phyloP scores from a whole-genome alignment of 306 rosid species.

The Cicer chorassanicum region DNA sequence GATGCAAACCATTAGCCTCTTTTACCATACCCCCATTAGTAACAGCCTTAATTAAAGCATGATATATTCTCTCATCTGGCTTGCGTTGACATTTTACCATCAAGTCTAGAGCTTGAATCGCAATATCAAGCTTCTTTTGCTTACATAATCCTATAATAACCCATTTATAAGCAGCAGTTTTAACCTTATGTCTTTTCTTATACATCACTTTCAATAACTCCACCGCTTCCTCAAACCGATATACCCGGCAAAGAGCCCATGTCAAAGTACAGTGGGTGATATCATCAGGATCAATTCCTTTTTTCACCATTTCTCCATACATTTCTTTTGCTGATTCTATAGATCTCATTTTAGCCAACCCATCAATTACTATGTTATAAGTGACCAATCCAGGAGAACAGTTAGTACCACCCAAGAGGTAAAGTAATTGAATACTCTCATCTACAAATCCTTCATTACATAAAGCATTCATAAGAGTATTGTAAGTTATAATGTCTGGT shows the following conservation, averaged over 20 bases:
- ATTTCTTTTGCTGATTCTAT: slow-evolving; percentile 69
- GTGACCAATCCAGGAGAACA: slow-evolving; percentile 76
- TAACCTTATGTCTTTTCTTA: slow-evolving; percentile 49
- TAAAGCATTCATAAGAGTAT: slow-evolving; percentile 75
- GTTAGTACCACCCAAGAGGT: slow-evolving; percentile 54
- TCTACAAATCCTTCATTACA: slow-evolving; percentile 79
- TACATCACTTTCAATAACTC: slow-evolving; percentile 58
- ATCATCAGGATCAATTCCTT: slow-evolving; percentile 70
- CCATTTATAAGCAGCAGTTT: slow-evolving; percentile 53
- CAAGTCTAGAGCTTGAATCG: slow-evolving; percentile 75
- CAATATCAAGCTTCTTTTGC: slow-evolving; percentile 63
- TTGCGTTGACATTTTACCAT: slow-evolving; percentile 64
- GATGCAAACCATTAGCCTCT: slow-evolving; percentile 76
- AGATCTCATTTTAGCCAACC: slow-evolving; percentile 59
- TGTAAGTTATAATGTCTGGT: slow-evolving; percentile 82
- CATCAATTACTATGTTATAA: slow-evolving; percentile 76
- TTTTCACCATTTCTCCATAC: slow-evolving; percentile 62
- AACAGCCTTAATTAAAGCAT: slow-evolving; percentile 62
- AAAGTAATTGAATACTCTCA: slow-evolving; percentile 66
- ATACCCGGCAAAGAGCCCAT: slow-evolving; percentile 65
- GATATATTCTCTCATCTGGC: slow-evolving; percentile 63
- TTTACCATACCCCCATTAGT: slow-evolving; percentile 74
- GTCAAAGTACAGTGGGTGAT: slow-evolving; percentile 70
- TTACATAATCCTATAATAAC: slow-evolving; percentile 75
- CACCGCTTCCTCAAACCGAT: slow-evolving; percentile 66